Evolutionary conservation across 305 asterid genomes (phyloP).

Genomic region (Lippia alba): DNA sequence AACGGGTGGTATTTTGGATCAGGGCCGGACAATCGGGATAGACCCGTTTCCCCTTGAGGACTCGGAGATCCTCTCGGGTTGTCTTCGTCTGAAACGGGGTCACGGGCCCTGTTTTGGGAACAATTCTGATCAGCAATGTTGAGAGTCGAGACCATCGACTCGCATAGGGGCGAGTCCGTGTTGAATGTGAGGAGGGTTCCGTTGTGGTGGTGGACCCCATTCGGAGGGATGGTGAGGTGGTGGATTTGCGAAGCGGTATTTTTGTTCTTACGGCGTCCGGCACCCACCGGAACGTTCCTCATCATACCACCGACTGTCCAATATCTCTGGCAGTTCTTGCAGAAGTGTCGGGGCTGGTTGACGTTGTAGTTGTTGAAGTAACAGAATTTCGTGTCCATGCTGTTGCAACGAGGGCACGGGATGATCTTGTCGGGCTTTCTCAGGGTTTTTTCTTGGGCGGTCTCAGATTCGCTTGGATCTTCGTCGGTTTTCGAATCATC

Average conservation of each 20-base stretch:
- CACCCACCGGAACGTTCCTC: conserved; percentile 96
- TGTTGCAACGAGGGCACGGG: conserved; percentile 97
- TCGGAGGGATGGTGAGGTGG: conserved; percentile 47
- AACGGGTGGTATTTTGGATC: conserved; percentile 43
- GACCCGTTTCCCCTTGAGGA: conserved; percentile 50
- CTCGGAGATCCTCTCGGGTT: conserved; percentile 37
- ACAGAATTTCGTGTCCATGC: conserved; percentile 86
- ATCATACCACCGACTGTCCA: conserved; percentile 99
- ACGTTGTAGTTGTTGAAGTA: conserved; percentile 38
- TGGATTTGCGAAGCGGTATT: conserved; percentile 59
- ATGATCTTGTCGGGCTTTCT: conserved; percentile 88
- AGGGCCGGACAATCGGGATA: conserved; percentile 33
- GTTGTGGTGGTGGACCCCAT: conserved; percentile 51
- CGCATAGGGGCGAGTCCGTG: conserved; percentile 68
- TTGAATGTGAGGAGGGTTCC: conserved; percentile 67
- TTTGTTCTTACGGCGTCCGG: conserved; percentile 97
- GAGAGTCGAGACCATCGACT: conserved; percentile 70
- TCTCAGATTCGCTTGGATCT: conserved; percentile 51
- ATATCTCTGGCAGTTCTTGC: conserved; percentile 96
- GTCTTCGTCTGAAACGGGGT: conserved; percentile 48
- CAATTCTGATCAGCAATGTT: conserved; percentile 52
- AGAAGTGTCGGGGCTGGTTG: conserved; percentile 93
- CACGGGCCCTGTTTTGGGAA: conserved; percentile 49
- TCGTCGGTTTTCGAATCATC: conserved; percentile 58
- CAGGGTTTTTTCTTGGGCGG: conserved; percentile 62